Evolutionary conservation across 768 basidiomycete genomes (phyloP).

Genomic region (Leccinellum rugosiceps): DNA sequence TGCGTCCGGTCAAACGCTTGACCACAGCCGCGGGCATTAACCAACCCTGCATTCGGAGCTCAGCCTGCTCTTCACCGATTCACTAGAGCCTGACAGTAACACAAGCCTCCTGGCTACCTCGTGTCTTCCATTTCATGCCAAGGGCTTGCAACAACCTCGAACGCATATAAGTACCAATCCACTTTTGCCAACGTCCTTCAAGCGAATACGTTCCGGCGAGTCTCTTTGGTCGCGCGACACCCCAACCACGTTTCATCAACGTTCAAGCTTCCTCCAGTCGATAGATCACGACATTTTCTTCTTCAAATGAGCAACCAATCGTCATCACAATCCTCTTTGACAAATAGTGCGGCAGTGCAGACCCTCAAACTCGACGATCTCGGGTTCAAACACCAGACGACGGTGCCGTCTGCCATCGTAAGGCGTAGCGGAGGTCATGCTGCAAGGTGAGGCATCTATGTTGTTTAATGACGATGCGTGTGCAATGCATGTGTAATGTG

Average conservation of each 20-base stretch:
- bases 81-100: background rate
- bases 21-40: no score
- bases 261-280: background rate
- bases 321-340: background rate
- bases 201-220: background rate
- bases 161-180: background rate
- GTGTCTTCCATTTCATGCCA: background rate
- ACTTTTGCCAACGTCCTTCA: background rate
- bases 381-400: background rate
- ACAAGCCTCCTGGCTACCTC: conserved; percentile 11
- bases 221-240: background rate
- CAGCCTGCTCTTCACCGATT: background rate
- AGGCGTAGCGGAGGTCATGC: background rate
- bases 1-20: no score
- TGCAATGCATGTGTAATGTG: no score
- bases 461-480: background rate
- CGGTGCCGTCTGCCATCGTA: background rate
- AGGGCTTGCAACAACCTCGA: background rate
- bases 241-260: background rate
- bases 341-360: background rate
- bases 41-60: no score
- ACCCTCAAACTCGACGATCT: background rate
- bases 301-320: background rate
- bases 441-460: background rate
- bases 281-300: background rate